phyloP scores from a whole-genome alignment of 345 rosid species.

The Erucastrum elatum region DNA sequence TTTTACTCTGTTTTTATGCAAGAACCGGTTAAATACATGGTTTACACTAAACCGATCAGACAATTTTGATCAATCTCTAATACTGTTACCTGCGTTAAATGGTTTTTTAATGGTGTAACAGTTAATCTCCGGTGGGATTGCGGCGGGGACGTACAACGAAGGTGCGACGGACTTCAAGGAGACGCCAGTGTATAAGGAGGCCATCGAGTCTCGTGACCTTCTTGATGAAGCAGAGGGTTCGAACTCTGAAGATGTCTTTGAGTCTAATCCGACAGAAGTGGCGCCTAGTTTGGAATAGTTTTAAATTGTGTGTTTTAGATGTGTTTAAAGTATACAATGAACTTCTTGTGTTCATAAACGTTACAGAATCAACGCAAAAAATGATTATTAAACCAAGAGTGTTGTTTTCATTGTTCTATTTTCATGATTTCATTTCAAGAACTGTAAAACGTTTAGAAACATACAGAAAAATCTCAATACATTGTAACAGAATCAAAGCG shows the following conservation, averaged over 20 bases:
- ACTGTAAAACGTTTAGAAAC: slow-evolving; percentile 3
- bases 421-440: slow-evolving; percentile 6
- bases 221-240: slow-evolving; percentile 76
- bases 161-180: slow-evolving; percentile 92
- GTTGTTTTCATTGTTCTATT: neutral
- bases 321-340: slow-evolving; percentile 2
- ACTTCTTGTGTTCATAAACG: slow-evolving; percentile 32
- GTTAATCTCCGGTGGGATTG: slow-evolving; percentile 81
- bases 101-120: slow-evolving; percentile 33
- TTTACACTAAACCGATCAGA: neutral
- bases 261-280: slow-evolving; percentile 97
- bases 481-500: slow-evolving; percentile 28
- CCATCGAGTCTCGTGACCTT: slow-evolving; percentile 66
- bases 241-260: slow-evolving; percentile 77
- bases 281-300: slow-evolving; percentile 86
- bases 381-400: neutral
- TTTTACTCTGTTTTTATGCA: neutral
- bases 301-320: slow-evolving; percentile 19
- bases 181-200: slow-evolving; percentile 81
- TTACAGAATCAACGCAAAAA: slow-evolving; percentile 21
- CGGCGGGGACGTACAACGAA: slow-evolving; percentile 80
- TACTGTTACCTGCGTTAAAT: neutral
- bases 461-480: neutral
- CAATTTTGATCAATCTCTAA: neutral
- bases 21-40: no score